A percentile compares a stretch with the other conserved stretches of the same genome.
Evolutionary conservation across 2,329 filamentous ascomycete species (phyloP).

Genomic region (Aspergillus piperis): DNA sequence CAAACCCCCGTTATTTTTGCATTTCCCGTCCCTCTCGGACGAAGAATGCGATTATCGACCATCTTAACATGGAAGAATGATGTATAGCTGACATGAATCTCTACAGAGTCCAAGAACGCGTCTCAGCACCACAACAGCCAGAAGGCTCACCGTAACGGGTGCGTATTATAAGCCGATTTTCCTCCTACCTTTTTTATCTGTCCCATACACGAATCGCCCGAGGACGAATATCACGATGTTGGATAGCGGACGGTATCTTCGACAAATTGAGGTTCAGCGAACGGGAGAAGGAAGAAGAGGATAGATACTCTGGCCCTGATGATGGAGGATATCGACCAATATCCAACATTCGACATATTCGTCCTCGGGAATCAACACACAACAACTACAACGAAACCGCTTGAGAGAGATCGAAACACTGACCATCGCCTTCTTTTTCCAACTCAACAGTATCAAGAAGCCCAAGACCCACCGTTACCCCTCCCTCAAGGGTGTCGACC

Average conservation of each 20-base stretch:
- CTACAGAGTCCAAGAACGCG: conserved; percentile 97
- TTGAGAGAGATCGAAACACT: conserved; percentile 15
- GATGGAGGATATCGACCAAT: neutral
- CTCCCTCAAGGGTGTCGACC: conserved; percentile 96
- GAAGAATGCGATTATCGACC: neutral
- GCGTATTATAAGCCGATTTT: conserved; percentile 47
- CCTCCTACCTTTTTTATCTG: neutral
- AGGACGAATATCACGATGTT: conserved; percentile 14
- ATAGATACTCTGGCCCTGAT: neutral
- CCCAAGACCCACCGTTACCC: conserved; percentile 99
- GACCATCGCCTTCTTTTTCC: conserved; percentile 23
- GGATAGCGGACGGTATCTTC: conserved; percentile 9
- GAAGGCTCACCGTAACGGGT: conserved; percentile 99
- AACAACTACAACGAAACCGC: neutral
- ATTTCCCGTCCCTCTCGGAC: neutral
- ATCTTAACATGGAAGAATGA: neutral
- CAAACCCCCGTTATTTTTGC: neutral
- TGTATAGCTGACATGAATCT: conserved; percentile 30
- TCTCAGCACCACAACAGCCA: conserved; percentile 98
- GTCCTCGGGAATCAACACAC: neutral
- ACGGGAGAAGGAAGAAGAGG: neutral
- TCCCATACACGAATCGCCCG: neutral
- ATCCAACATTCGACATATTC: neutral
- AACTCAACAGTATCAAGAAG: conserved; percentile 88
- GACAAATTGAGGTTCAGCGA: neutral